Percentiles rank a stretch among this genome's conserved stretches.
phyloP scores from a whole-genome alignment of 768 basidiomycete species.

The Gloeopeniophorella convolvens region DNA sequence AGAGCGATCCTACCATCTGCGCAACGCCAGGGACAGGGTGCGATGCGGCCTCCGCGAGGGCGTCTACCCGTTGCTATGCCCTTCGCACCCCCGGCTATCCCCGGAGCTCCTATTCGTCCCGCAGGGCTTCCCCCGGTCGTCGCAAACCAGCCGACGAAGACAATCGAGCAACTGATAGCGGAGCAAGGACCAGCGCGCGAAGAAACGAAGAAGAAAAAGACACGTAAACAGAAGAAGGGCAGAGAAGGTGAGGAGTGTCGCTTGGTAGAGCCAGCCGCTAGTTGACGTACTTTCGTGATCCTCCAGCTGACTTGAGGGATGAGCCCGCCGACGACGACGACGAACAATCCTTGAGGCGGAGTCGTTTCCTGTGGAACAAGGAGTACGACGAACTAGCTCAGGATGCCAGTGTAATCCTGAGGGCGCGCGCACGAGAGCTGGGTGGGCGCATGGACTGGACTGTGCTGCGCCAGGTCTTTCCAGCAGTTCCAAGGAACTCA shows the following conservation, averaged over 20 bases:
- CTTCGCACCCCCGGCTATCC: background rate
- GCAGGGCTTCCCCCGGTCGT: constrained; percentile 35
- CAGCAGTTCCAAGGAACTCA: constrained; percentile 63
- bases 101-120: background rate
- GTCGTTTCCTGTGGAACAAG: constrained; percentile 75
- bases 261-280: background rate
- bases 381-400: constrained; percentile 87
- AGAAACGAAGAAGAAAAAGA: constrained; percentile 27
- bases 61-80: background rate
- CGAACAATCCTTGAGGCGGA: constrained; percentile 33
- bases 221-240: constrained; percentile 30
- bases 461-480: constrained; percentile 75
- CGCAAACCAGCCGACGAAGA: constrained; percentile 42
- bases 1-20: constrained; percentile 38
- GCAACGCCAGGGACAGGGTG: constrained; percentile 18
- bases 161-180: constrained; percentile 44
- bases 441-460: constrained; percentile 58
- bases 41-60: background rate
- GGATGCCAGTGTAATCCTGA: constrained; percentile 78
- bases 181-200: constrained; percentile 43
- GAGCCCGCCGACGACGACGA: constrained; percentile 13
- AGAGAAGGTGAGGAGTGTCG: constrained; percentile 20
- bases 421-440: constrained; percentile 58
- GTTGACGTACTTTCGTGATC: background rate
- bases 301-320: background rate